Evolutionary conservation across 2,329 filamentous ascomycete species (phyloP).

Genomic region (Biscogniauxia marginata): DNA sequence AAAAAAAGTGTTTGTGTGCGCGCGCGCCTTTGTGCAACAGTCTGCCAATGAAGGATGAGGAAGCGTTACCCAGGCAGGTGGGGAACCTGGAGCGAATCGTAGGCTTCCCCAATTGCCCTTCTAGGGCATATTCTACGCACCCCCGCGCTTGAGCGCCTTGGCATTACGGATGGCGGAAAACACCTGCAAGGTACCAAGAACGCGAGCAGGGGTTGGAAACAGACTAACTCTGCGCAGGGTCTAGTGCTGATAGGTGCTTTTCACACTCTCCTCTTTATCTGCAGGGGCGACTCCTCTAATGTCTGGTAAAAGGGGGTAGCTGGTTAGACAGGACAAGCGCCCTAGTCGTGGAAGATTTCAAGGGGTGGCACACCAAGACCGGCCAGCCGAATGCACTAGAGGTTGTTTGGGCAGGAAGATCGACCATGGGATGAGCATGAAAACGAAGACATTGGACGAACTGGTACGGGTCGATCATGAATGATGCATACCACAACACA

Average conservation of each 20-base stretch:
- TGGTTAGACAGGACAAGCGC: not conserved
- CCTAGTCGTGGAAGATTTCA: not conserved
- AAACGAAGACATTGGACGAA: not conserved
- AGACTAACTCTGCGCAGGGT: not conserved
- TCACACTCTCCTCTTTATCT: not conserved
- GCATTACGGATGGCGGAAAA: conserved; percentile 12
- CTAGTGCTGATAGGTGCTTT: not conserved
- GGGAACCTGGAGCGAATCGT: conserved; percentile 18
- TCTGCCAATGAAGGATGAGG: not conserved
- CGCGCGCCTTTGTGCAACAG: not conserved
- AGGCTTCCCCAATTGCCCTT: conserved; percentile 16
- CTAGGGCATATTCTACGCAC: conserved; percentile 21
- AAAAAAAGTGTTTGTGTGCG: not conserved
- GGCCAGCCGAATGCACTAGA: not conserved
- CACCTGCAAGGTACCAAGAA: conserved; percentile 30
- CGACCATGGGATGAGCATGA: not conserved
- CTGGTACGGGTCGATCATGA: not conserved
- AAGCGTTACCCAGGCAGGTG: not conserved
- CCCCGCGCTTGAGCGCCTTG: conserved; percentile 21
- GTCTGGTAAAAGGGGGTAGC: not conserved
- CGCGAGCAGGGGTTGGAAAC: conserved; percentile 19
- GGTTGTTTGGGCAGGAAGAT: not conserved
- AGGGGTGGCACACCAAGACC: not conserved
- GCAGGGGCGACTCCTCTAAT: not conserved
- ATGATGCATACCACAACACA: not conserved